phyloP scores from a whole-genome alignment of 768 basidiomycete species.

The Suillus americanus region DNA sequence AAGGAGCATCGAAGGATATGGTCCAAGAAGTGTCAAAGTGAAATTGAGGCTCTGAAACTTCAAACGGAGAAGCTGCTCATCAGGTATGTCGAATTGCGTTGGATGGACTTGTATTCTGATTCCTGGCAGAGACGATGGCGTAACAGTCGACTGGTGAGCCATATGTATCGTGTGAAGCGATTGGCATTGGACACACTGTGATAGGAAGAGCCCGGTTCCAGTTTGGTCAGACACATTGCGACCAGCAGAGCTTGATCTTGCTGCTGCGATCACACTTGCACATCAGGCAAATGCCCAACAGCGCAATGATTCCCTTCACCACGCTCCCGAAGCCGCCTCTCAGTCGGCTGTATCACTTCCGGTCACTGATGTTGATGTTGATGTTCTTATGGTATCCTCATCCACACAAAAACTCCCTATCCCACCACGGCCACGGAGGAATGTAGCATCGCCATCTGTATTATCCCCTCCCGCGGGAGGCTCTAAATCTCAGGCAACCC shows the following conservation, averaged over 20 bases:
- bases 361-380: not conserved
- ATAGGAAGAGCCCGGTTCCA: conserved; percentile 29
- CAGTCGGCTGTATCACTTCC: conserved; percentile 1
- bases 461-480: conserved; percentile 1
- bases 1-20: conserved; percentile 23
- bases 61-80: conserved; percentile 25
- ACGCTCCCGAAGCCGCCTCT: not conserved
- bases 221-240: conserved; percentile 33
- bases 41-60: conserved; percentile 22
- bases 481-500: not conserved
- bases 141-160: conserved; percentile 30
- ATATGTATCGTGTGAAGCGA: not conserved
- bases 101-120: not conserved
- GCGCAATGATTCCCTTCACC: not conserved
- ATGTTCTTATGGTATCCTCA: conserved; percentile 1
- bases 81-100: conserved; percentile 21
- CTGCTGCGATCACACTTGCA: conserved; percentile 23
- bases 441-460: conserved; percentile 1
- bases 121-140: conserved; percentile 27
- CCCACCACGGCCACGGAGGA: conserved; percentile 22
- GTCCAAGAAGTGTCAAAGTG: conserved; percentile 17
- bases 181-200: conserved; percentile 2
- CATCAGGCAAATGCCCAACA: conserved; percentile 26
- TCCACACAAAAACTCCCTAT: conserved; percentile 16
- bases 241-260: conserved; percentile 27